A percentile compares a stretch with the other conserved stretches of the same genome.
phyloP scores from a whole-genome alignment of 306 rosid genomes.

The Sechiopsis laciniata region DNA sequence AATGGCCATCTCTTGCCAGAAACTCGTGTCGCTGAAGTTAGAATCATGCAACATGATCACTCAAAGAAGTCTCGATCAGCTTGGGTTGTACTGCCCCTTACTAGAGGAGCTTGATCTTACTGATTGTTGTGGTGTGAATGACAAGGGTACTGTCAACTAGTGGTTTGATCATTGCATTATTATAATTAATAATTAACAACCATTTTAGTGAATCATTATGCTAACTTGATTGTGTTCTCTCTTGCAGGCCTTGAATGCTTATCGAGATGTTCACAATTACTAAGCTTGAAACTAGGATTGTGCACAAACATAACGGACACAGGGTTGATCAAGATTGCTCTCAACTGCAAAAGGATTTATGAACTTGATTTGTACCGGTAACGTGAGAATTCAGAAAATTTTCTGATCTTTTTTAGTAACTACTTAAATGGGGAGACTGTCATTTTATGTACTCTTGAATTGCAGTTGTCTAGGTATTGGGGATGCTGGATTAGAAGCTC shows the following conservation, averaged over 20 bases:
- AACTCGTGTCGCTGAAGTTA: constrained; percentile 52
- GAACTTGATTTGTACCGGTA: constrained; percentile 76
- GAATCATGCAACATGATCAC: constrained; percentile 59
- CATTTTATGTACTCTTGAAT: constrained; percentile 23
- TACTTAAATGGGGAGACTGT: background rate
- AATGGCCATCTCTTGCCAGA: constrained; percentile 39
- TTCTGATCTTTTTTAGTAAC: constrained; percentile 9
- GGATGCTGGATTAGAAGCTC: constrained; percentile 53
- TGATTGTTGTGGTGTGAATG: constrained; percentile 54
- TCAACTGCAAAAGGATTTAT: constrained; percentile 40
- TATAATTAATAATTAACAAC: constrained; percentile 4
- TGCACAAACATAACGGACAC: constrained; percentile 59
- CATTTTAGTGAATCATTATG: constrained; percentile 1
- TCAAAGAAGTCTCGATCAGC: constrained; percentile 36
- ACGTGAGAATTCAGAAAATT: constrained; percentile 19
- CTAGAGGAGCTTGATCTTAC: constrained; percentile 66
- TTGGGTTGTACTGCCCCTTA: constrained; percentile 42
- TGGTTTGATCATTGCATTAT: background rate
- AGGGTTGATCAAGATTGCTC: constrained; percentile 52
- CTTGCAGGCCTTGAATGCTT: constrained; percentile 49
- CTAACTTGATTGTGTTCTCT: constrained; percentile 16
- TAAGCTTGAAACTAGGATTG: constrained; percentile 52
- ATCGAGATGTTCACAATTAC: constrained; percentile 44
- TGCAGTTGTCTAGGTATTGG: constrained; percentile 53
- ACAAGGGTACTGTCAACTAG: constrained; percentile 33